phyloP scores from a whole-genome alignment of 257 asterid species.

The Catharanthus roseus region DNA sequence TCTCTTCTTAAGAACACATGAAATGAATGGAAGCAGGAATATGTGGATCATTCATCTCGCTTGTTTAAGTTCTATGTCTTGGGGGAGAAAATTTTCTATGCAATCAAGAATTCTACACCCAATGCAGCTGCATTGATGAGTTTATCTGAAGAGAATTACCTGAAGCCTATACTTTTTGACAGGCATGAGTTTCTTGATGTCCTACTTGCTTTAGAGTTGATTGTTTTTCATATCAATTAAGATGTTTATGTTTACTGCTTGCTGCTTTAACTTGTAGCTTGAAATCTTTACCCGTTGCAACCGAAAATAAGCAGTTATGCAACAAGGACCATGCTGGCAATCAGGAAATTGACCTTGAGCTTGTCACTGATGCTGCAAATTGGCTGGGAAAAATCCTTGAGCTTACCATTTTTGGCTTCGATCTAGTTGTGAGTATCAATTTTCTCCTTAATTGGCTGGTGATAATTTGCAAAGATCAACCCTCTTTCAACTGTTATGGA shows the following conservation, averaged over 20 bases:
- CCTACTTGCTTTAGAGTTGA: conserved; percentile 10
- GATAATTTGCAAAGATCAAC: not conserved
- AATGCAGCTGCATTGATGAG: conserved; percentile 65
- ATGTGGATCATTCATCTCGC: conserved; percentile 87
- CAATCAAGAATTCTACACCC: conserved; percentile 83
- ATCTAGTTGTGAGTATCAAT: conserved; percentile 68
- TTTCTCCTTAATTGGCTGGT: not conserved
- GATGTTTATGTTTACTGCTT: conserved; percentile 9
- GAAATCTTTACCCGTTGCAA: conserved; percentile 72
- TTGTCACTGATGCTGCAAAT: conserved; percentile 66
- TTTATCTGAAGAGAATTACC: conserved; percentile 45
- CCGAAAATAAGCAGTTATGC: conserved; percentile 30
- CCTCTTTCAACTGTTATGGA: not conserved
- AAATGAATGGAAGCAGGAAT: conserved; percentile 59
- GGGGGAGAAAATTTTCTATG: conserved; percentile 69
- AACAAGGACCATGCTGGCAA: conserved; percentile 15
- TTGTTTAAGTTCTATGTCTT: conserved; percentile 80
- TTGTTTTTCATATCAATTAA: not conserved
- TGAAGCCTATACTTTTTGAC: conserved; percentile 76
- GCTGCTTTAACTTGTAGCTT: conserved; percentile 47
- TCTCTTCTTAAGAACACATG: not conserved
- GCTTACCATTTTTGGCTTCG: conserved; percentile 91
- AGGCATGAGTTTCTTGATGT: conserved; percentile 40
- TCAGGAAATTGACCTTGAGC: conserved; percentile 65
- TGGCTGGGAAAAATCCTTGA: conserved; percentile 68